These are phyloP conservation scores for Vickermania spadyakhi DNA, from an alignment of 208 protist species.

Conservation along the genomic window DNA sequence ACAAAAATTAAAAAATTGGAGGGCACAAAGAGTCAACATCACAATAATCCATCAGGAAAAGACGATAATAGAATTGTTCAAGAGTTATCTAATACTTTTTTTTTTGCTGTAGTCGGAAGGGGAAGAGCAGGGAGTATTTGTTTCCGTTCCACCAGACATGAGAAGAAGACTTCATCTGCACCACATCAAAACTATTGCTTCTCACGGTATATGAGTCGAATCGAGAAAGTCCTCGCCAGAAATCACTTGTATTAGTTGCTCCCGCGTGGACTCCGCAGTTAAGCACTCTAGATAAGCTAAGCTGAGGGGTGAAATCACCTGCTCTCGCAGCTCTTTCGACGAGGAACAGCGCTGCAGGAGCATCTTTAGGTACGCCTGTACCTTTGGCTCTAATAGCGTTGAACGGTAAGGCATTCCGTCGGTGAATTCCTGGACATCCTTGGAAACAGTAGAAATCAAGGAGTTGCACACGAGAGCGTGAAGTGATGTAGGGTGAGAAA, in stretches of 20 bases:
- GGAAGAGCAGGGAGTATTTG: too few species aligned
- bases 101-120: too few species aligned
- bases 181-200: too few species aligned
- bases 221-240: slow-evolving; percentile 9
- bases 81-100: not conserved
- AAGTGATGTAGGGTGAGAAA: slow-evolving; percentile 6
- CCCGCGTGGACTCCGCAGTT: slow-evolving; percentile 29
- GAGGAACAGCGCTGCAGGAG: slow-evolving; percentile 37
- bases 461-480: slow-evolving; percentile 52
- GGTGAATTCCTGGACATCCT: not conserved
- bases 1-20: not conserved
- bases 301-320: slow-evolving; percentile 22
- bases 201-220: too few species aligned
- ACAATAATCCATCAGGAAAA: too few species aligned
- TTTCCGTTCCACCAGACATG: too few species aligned
- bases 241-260: slow-evolving; percentile 52
- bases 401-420: slow-evolving; percentile 8
- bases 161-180: too few species aligned
- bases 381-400: slow-evolving; percentile 27
- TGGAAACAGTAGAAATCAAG: slow-evolving; percentile 9
- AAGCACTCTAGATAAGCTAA: slow-evolving; percentile 71
- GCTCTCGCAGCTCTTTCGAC: slow-evolving; percentile 25
- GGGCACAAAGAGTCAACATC: too few species aligned
- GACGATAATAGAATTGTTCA: too few species aligned
- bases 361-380: slow-evolving; percentile 42